These are phyloP conservation scores for Aschersonia sp. DNA, from an alignment of 2,329 filamentous ascomycete species.

Conservation along the genomic window DNA sequence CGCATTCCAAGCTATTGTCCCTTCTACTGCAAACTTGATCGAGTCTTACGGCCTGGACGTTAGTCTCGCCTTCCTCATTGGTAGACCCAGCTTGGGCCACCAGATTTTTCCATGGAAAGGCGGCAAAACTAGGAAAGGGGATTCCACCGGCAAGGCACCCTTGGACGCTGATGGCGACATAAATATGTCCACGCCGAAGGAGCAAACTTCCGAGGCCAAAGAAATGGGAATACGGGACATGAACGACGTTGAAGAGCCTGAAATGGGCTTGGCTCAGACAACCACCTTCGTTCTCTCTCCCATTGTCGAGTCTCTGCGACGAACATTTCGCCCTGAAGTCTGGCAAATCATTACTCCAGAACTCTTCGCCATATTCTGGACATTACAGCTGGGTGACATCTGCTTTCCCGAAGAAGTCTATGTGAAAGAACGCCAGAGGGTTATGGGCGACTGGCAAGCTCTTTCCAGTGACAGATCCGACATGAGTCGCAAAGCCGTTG, in stretches of 20 bases:
- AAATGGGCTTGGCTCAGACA: conserved; percentile 15
- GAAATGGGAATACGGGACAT: not conserved
- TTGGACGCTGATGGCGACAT: conserved; percentile 44
- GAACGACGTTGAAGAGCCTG: conserved; percentile 15
- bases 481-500: conserved; percentile 49
- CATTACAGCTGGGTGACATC: conserved; percentile 70
- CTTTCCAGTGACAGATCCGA: conserved; percentile 61
- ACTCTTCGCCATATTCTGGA: conserved; percentile 89
- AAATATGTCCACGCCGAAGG: conserved; percentile 24
- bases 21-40: conserved; percentile 60
- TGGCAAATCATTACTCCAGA: conserved; percentile 61
- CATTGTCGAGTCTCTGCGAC: conserved; percentile 55
- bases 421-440: conserved; percentile 54
- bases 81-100: conserved; percentile 57
- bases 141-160: conserved; percentile 11
- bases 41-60: conserved; percentile 67
- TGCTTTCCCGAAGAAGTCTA: conserved; percentile 67
- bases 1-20: conserved; percentile 68
- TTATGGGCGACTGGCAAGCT: conserved; percentile 51
- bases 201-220: not conserved
- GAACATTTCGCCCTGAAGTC: conserved; percentile 43
- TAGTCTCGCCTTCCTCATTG: conserved; percentile 73
- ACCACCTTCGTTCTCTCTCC: conserved; percentile 40
- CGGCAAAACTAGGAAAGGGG: conserved; percentile 14
- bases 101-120: conserved; percentile 35